phyloP scores from a whole-genome alignment of 1,284 basidiomycete species.

The Rhodotorula sp. region DNA sequence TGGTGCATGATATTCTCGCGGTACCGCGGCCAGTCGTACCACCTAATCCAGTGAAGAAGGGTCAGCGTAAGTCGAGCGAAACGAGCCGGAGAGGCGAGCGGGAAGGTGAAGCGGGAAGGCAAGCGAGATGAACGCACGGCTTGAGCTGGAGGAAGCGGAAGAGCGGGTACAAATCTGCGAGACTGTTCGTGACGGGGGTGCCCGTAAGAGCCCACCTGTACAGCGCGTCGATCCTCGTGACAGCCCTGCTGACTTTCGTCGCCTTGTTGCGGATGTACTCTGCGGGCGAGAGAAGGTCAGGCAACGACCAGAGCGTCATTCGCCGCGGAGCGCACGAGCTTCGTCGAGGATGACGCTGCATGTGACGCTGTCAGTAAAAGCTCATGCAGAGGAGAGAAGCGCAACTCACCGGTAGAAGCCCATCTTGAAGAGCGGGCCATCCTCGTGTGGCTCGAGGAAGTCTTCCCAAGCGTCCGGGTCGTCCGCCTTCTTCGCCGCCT shows the following conservation, averaged over 20 bases:
- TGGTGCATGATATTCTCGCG: constrained; percentile 46
- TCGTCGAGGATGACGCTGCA: constrained; percentile 51
- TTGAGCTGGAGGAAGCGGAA: constrained; percentile 56
- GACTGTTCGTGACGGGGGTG: constrained; percentile 60
- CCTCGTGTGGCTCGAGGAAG: constrained; percentile 25
- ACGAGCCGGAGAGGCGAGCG: not conserved
- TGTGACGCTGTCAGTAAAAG: not conserved
- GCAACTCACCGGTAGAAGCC: constrained; percentile 46
- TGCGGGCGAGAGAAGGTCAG: constrained; percentile 3
- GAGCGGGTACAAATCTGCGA: constrained; percentile 57
- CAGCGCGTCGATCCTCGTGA: constrained; percentile 29
- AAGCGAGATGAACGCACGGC: constrained; percentile 37
- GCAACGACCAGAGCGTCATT: not conserved
- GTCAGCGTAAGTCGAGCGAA: too few species aligned
- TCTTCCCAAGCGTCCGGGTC: constrained; percentile 25
- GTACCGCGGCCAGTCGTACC: constrained; percentile 8
- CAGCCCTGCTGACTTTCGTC: constrained; percentile 31
- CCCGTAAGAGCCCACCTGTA: constrained; percentile 42
- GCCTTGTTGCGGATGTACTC: constrained; percentile 30
- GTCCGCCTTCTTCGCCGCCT: constrained; percentile 16
- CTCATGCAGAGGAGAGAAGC: not conserved
- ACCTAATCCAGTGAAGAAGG: not conserved
- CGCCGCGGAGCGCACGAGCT: constrained; percentile 39
- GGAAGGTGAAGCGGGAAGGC: constrained; percentile 5
- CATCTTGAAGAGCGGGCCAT: constrained; percentile 46